These are phyloP conservation scores for Colletotrichum lentis DNA, from an alignment of 2,329 filamentous ascomycete species.

Conservation along the genomic window DNA sequence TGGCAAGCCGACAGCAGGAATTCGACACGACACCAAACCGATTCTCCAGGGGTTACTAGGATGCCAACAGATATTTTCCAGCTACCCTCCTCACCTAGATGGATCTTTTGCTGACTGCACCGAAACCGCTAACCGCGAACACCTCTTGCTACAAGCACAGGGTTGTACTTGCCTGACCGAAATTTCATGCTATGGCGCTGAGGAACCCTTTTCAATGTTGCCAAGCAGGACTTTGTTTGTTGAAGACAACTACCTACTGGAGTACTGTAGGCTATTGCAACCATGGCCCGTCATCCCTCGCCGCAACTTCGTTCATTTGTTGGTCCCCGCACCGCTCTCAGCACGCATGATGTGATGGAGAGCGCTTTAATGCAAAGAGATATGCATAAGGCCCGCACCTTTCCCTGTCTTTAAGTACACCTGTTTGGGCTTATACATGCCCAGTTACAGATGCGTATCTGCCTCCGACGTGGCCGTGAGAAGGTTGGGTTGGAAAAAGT, in stretches of 20 bases:
- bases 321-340: conserved; percentile 2
- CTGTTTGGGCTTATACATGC: neutral
- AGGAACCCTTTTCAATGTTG: neutral
- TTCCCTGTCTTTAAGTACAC: neutral
- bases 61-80: neutral
- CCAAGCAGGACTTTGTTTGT: neutral
- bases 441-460: neutral
- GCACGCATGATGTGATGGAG: neutral
- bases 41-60: neutral
- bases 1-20: too few species aligned
- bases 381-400: neutral
- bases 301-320: neutral
- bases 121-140: neutral
- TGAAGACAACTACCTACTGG: neutral
- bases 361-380: neutral
- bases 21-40: neutral
- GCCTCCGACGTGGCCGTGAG: neutral
- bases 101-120: neutral
- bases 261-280: neutral
- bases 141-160: neutral
- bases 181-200: neutral
- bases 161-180: neutral
- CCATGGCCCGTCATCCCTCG: neutral
- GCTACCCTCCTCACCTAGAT: too few species aligned
- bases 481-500: neutral